Conservation (phyloP, 495 filamentous ascomycete genomes). For the Penicillium canescens region DNA sequence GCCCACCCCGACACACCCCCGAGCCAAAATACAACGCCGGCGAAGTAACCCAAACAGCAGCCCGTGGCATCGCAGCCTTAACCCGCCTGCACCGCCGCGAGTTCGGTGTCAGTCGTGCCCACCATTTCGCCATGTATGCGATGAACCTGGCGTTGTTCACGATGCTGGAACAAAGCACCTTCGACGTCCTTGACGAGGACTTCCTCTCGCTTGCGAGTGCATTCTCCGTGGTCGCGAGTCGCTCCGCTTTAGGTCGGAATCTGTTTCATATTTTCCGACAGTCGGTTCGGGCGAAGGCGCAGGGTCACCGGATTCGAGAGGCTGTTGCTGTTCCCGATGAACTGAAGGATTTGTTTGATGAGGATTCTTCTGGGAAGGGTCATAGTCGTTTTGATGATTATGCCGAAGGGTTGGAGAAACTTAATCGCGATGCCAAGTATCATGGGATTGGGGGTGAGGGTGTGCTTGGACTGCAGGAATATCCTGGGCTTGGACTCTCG, state of each 20-base stretch:
- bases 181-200: conserved; percentile 40
- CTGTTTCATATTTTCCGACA: conserved; percentile 46
- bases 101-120: conserved; percentile 40
- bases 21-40: conserved; percentile 25
- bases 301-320: conserved; percentile 30
- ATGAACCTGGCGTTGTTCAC: conserved; percentile 47
- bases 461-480: conserved; percentile 5
- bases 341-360: conserved; percentile 41
- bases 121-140: conserved; percentile 46
- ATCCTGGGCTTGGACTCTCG: conserved; percentile 22
- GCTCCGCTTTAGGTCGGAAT: conserved; percentile 39
- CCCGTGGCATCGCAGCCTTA: conserved; percentile 36
- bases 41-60: conserved; percentile 27
- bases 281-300: conserved; percentile 33
- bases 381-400: conserved; percentile 34
- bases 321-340: conserved; percentile 29
- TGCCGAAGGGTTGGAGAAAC: conserved; percentile 39
- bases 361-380: conserved; percentile 20
- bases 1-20: conserved; percentile 25
- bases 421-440: conserved; percentile 37
- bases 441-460: conserved; percentile 24
- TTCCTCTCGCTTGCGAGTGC: conserved; percentile 40
- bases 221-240: conserved; percentile 38
- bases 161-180: conserved; percentile 32
- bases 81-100: conserved; percentile 35